A percentile compares a stretch with the other conserved stretches of the same genome.
phyloP scores from a whole-genome alignment of 2,329 filamentous ascomycete species.

The Esteya vermicola region DNA sequence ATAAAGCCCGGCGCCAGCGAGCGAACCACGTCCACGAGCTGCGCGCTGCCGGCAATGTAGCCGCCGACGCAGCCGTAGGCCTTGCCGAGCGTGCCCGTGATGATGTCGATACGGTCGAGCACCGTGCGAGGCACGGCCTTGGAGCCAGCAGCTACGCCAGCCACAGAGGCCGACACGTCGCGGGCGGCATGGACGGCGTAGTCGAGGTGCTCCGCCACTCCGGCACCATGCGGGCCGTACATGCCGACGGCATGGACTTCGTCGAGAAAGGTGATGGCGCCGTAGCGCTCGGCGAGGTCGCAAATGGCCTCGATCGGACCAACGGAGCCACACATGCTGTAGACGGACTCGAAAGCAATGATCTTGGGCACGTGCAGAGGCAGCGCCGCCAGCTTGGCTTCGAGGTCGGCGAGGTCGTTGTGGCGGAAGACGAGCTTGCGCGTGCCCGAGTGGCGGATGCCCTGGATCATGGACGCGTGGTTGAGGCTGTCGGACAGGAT shows the following conservation, averaged over 20 bases:
- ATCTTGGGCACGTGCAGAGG: conserved; percentile 84
- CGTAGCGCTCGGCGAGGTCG: conserved; percentile 93
- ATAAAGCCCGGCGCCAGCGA: conserved; percentile 96
- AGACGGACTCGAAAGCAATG: conserved; percentile 96
- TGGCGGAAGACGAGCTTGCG: conserved; percentile 99
- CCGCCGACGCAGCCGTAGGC: conserved; percentile 96
- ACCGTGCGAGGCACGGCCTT: conserved; percentile 63
- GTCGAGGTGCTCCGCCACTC: conserved; percentile 94
- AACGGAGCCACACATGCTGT: conserved; percentile 98
- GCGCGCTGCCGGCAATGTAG: conserved; percentile 83
- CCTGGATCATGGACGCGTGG: conserved; percentile 98
- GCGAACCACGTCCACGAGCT: conserved; percentile 82
- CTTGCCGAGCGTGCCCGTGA: conserved; percentile 93
- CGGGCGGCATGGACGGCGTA: conserved; percentile 75
- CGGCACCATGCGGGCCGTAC: conserved; percentile 92
- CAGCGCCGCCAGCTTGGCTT: conserved; percentile 80
- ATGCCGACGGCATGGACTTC: conserved; percentile 98
- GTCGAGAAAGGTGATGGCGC: conserved; percentile 91
- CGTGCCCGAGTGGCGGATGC: conserved; percentile 91
- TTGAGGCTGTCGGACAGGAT: conserved; percentile 97
- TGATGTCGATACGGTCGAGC: conserved; percentile 95
- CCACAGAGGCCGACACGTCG: too few relatives aligned
- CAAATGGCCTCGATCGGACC: conserved; percentile 93
- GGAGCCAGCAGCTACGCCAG: too few relatives aligned
- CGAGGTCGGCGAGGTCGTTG: conserved; percentile 86